These are phyloP conservation scores for Marsdenia floribunda DNA, from an alignment of 257 asterid species.

Conservation along the genomic window DNA sequence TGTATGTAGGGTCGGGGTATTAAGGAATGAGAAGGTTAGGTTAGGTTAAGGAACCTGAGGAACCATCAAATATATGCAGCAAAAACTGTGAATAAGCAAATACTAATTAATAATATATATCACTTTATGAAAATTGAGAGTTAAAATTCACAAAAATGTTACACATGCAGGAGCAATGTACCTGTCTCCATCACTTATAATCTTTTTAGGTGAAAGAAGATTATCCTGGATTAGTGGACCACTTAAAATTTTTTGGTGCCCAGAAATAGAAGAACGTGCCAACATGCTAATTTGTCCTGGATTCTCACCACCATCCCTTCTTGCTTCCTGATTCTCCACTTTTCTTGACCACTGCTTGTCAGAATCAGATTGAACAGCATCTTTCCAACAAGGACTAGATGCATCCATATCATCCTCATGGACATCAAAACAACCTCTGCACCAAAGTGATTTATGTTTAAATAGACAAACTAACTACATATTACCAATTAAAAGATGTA, in stretches of 20 bases:
- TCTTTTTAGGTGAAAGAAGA: conserved; percentile 43
- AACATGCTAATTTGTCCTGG: conserved; percentile 42
- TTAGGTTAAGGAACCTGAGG: background rate
- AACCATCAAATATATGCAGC: background rate
- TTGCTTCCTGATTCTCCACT: conserved; percentile 39
- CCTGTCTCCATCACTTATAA: conserved; percentile 75
- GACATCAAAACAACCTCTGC: conserved; percentile 95
- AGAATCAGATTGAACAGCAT: conserved; percentile 46
- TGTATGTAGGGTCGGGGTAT: background rate
- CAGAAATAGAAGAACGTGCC: conserved; percentile 40
- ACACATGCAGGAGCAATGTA: conserved; percentile 14
- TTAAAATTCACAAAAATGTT: background rate
- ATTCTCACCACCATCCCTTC: conserved; percentile 39
- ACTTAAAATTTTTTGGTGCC: conserved; percentile 40
- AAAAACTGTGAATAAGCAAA: background rate
- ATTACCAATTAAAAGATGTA: background rate
- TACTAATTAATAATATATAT: background rate
- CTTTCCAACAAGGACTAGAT: conserved; percentile 62
- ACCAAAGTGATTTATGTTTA: conserved; percentile 20
- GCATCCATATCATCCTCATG: conserved; percentile 62
- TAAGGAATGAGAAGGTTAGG: background rate
- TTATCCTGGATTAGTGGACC: conserved; percentile 60
- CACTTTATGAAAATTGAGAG: background rate
- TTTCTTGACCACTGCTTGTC: conserved; percentile 35
- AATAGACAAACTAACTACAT: background rate